phyloP scores from a whole-genome alignment of 2,329 filamentous ascomycete genomes.

The Fusarium nodosum region DNA sequence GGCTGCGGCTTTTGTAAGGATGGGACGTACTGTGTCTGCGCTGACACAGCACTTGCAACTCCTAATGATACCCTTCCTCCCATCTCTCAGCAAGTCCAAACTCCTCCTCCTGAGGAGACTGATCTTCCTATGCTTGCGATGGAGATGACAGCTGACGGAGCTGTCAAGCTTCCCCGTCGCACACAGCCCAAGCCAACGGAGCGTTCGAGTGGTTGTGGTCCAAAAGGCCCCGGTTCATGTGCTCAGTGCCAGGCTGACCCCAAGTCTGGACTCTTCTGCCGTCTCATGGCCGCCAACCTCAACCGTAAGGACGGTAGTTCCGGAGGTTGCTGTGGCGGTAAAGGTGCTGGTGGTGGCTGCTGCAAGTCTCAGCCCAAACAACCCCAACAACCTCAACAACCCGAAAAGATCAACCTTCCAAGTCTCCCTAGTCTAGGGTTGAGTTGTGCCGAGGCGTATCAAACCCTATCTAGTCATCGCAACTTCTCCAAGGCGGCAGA shows the following conservation, averaged over 20 bases:
- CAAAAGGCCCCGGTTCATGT: constrained; percentile 82
- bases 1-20: constrained; percentile 87
- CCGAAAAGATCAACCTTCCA: constrained; percentile 54
- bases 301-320: constrained; percentile 57
- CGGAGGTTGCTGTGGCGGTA: constrained; percentile 75
- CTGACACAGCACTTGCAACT: constrained; percentile 67
- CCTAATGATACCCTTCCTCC: constrained; percentile 58
- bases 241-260: constrained; percentile 83
- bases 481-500: constrained; percentile 81
- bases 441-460: constrained; percentile 82
- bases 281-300: constrained; percentile 78
- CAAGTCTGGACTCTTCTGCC: constrained; percentile 85
- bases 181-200: constrained; percentile 51
- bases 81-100: constrained; percentile 65
- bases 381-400: constrained; percentile 46
- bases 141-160: constrained; percentile 71
- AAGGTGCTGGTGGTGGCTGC: constrained; percentile 71
- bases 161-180: constrained; percentile 69
- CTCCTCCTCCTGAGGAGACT: constrained; percentile 72
- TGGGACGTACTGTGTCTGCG: constrained; percentile 85
- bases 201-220: constrained; percentile 65
- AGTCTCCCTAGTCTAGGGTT: constrained; percentile 68
- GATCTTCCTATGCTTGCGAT: constrained; percentile 67
- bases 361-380: constrained; percentile 64
- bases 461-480: constrained; percentile 81